Evolutionary conservation across 176 grass and related monocot species (phyloP), one percentile per base, ranked within the genome.

Genomic region (Elymus sibiricus): DNA sequence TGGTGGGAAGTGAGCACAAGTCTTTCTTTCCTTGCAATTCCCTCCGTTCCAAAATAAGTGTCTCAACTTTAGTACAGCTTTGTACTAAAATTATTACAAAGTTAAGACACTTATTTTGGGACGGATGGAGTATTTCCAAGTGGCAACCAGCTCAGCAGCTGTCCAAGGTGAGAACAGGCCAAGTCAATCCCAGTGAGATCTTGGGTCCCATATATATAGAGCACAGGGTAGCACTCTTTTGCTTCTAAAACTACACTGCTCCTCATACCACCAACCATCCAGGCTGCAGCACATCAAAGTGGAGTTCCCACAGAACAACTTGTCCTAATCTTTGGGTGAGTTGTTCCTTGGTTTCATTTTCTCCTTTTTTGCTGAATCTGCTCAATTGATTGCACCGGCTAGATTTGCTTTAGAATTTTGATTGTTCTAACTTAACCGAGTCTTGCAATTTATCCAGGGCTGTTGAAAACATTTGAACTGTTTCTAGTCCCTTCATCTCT

Each of bases 301-400:
- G 34, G 59, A 15, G 32, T 26, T 84, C 60, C 31, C 43, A 28
- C 21, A 26, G 35, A 42, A 37, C 37, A 72, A 44, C 55, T 38
- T 53, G 6, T 24, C 43, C 7, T 83, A 31, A 59, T 83, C 73
- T 35, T 4, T 60, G 65, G 79, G 85, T 87, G 46, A 87, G 8
- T 39, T 43, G 11, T 32, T 16, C 44, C 66, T 59, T 5, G 1
- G 43, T 67, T 73, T 66, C 26, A 1, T 42, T 64, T 40, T 85
- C 25, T 87, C 74, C 80, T 38, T 66, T 46, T 79, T 79, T 64
- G 17, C 58, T 37, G 56, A 87, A 86, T 72, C 9, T 15, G 37
- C 19, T 79, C n/a, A n/a, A n/a, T n/a, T 7, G 43, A 65, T 34
- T 28, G 32, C 42, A 44, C 5, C 65, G 37, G 3, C 37, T 55